Conservation (phyloP, 371 early-diverging fungal genomes). For the Rhizopus delemar region DNA sequence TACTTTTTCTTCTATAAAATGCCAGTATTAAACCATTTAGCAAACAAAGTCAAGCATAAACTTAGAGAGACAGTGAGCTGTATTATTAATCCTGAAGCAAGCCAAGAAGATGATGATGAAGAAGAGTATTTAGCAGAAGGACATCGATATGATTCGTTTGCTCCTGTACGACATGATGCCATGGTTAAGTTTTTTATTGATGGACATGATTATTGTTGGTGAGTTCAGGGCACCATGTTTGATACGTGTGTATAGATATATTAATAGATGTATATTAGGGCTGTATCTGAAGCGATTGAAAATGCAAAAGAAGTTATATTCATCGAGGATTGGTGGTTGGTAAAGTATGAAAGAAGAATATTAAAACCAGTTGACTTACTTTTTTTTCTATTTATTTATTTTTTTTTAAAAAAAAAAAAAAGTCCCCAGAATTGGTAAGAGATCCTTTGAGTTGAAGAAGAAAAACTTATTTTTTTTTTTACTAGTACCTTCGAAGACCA, state of each 20-base stretch:
- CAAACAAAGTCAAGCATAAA: conserved; percentile 35
- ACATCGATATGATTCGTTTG: conserved; percentile 78
- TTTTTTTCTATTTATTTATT: neutral
- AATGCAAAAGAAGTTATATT: conserved; percentile 75
- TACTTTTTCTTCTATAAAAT: conserved; percentile 14
- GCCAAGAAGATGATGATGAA: conserved; percentile 41
- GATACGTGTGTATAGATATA: neutral
- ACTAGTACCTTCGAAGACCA: conserved; percentile 76
- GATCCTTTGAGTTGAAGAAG: too few species aligned
- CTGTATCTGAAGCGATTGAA: conserved; percentile 76
- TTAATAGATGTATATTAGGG: conserved; percentile 28
- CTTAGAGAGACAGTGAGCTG: conserved; percentile 21
- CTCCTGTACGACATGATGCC: conserved; percentile 71
- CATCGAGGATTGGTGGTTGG: conserved; percentile 94
- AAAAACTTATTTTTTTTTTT: neutral
- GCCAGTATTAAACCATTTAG: conserved; percentile 37
- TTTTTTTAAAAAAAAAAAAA: conserved; percentile 6
- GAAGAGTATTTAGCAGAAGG: conserved; percentile 34
- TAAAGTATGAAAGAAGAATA: conserved; percentile 25
- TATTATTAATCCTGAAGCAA: conserved; percentile 9
- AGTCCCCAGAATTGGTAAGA: conserved; percentile 52
- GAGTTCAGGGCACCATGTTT: neutral
- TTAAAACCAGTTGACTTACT: neutral
- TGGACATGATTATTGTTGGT: conserved; percentile 82
- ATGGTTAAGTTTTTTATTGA: conserved; percentile 81